Conservation (phyloP, 2,329 filamentous ascomycete species). For the Xylariales sp. region DNA sequence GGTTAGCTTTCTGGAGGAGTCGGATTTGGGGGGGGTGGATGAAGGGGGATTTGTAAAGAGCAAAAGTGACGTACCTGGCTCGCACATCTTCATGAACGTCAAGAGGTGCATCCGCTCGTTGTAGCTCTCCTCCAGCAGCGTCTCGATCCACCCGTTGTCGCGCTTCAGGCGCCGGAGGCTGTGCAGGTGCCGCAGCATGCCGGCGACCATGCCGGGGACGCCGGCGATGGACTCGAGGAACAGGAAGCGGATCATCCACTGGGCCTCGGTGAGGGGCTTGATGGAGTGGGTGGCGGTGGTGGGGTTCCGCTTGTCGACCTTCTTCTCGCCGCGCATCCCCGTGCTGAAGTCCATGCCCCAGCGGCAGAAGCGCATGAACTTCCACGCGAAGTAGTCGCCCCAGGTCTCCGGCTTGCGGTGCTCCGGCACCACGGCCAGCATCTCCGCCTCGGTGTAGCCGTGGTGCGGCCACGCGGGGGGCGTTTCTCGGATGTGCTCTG, state of each 20-base stretch:
- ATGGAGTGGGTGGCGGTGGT: constrained; percentile 65
- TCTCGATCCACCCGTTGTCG: constrained; percentile 98
- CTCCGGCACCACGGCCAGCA: constrained; percentile 77
- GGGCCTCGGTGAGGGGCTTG: constrained; percentile 79
- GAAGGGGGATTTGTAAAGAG: too few species aligned
- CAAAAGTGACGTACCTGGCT: constrained; percentile 65
- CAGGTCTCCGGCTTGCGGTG: constrained; percentile 79
- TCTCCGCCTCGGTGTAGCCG: constrained; percentile 81
- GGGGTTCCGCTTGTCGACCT: constrained; percentile 68
- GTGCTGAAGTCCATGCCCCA: constrained; percentile 86
- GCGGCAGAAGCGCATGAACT: constrained; percentile 78
- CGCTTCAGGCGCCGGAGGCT: constrained; percentile 86
- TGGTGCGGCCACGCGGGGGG: constrained; percentile 77
- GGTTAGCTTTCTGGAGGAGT: constrained; percentile 9
- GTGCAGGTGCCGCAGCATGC: constrained; percentile 90
- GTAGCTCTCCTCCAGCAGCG: constrained; percentile 87
- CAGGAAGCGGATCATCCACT: constrained; percentile 90
- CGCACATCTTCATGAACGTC: constrained; percentile 91
- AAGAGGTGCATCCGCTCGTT: constrained; percentile 95
- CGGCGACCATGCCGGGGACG: constrained; percentile 96
- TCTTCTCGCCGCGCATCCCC: constrained; percentile 77
- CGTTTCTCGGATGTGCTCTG: constrained; percentile 70
- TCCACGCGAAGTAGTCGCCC: constrained; percentile 83
- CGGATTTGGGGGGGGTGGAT: background rate
- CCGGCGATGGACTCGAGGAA: constrained; percentile 96